Evolutionary conservation across 305 asterid genomes (phyloP), one percentile per base, ranked within the genome.

Genomic region (Fraxinus baroniana): DNA sequence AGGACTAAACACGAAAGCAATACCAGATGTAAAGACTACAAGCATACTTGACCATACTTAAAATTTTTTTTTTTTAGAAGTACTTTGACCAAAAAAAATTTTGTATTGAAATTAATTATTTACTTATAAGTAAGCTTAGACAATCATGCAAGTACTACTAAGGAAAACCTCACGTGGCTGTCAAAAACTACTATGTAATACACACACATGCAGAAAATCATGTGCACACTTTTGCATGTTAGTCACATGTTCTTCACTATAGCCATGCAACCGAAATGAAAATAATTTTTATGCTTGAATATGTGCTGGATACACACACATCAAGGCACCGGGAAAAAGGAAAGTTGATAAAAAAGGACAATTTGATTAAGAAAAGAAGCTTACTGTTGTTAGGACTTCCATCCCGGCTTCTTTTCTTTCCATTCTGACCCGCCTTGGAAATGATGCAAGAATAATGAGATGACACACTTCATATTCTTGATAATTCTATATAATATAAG

Each of bases 381-480:
- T 79, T 87, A 92, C 98, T 90, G 76, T 79, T 83, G 37, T 35
- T 84, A 2, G 94, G 95, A 86, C 93, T 90, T 74, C 91, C 91
- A 41, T 88, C 93, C 18, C 88, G 87, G 84, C 94, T 91, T 90
- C 97, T 91, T 86, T 90, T 95, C 93, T 89, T 94, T 66, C 78
- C 78, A 77, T 81, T 89, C 79, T 86, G 90, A 89, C 84, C 88
- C 84, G 81, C 92, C 99, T 91, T 84, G 62, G 76, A 81, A 81
- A 84, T 9, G 39, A 78, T 24, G 74, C 52, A 74, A 83, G 75
- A 36, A 60, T 15, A 15, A 73, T 7, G 74, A 3, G 35, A 64
- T 32, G 74, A 76, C 26, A 1, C 72, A 44, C 78, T 18, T 8
- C 52, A 46, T 26, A 22, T 7, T 57, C 68, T 57, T 57, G 75